Evolutionary conservation across 805 yeast species (phyloP).

Genomic region (Myxozyma udenii): DNA sequence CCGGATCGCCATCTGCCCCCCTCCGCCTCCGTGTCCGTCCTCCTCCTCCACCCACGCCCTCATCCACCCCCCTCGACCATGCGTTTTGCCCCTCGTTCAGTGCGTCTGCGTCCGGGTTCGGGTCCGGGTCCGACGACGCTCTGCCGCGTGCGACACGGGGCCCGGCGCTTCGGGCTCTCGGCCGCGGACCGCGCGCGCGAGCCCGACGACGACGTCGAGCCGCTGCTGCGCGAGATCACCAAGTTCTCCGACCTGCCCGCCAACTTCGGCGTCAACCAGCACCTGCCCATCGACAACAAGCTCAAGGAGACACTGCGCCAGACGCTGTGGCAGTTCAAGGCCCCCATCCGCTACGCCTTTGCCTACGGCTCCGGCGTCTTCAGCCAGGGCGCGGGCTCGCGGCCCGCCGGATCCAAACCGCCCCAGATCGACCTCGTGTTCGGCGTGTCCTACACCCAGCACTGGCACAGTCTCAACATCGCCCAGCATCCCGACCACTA

Average conservation of each 20-base stretch:
- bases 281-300: slow-evolving; percentile 46
- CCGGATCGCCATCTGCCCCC: background rate
- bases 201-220: slow-evolving; percentile 42
- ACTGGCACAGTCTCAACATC: slow-evolving; percentile 76
- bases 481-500: slow-evolving; percentile 70
- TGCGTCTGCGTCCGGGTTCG: too few species aligned
- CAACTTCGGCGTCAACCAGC: slow-evolving; percentile 59
- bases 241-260: slow-evolving; percentile 49
- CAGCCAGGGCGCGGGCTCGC: slow-evolving; percentile 53
- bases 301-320: slow-evolving; percentile 47
- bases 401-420: slow-evolving; percentile 32
- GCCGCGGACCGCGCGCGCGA: slow-evolving; percentile 73
- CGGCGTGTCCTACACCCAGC: slow-evolving; percentile 68
- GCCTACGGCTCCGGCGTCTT: slow-evolving; percentile 97
- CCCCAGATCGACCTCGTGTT: slow-evolving; percentile 85
- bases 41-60: slow-evolving; percentile 1
- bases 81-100: too few species aligned
- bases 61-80: background rate
- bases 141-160: slow-evolving; percentile 51
- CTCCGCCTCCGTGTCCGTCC: background rate
- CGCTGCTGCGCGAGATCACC: slow-evolving; percentile 18
- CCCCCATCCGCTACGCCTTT: slow-evolving; percentile 75
- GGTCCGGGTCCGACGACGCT: slow-evolving; percentile 39
- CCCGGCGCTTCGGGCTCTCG: slow-evolving; percentile 82
- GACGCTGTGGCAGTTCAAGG: slow-evolving; percentile 57